phyloP scores from a whole-genome alignment of 2,329 filamentous ascomycete genomes.

The Plectosphaerella plurivora region DNA sequence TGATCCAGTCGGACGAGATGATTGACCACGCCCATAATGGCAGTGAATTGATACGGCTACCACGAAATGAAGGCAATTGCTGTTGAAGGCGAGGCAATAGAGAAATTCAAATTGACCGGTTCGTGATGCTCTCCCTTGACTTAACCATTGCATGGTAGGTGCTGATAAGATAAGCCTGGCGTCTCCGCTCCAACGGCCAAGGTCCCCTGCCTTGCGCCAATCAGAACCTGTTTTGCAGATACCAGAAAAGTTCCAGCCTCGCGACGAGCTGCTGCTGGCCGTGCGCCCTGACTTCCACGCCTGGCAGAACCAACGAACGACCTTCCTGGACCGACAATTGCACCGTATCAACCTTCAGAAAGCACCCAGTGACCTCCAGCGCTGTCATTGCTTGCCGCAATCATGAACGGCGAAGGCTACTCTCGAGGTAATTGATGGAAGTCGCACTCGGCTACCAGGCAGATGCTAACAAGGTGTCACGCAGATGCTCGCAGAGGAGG shows the following conservation, averaged over 20 bases:
- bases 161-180: neutral
- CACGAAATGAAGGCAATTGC: too few species aligned
- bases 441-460: neutral
- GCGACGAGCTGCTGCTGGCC: slow-evolving; percentile 3
- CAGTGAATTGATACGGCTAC: too few species aligned
- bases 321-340: neutral
- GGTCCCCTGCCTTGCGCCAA: neutral
- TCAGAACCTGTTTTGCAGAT: neutral
- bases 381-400: neutral
- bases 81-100: too few species aligned
- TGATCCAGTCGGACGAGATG: too few species aligned
- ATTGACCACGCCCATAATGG: too few species aligned
- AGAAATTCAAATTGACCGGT: too few species aligned
- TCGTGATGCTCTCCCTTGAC: too few species aligned
- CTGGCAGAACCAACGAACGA: neutral
- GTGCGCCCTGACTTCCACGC: neutral
- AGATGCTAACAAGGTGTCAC: slow-evolving; percentile 6
- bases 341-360: too few species aligned
- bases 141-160: too few species aligned
- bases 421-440: slow-evolving; percentile 10
- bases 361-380: too few species aligned
- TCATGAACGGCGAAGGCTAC: slow-evolving; percentile 14
- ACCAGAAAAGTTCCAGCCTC: slow-evolving; percentile 13
- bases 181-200: neutral
- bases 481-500: slow-evolving; percentile 7